Evolutionary conservation across 2,329 filamentous ascomycete species (phyloP).

Genomic region (Aspergillus pseudoglaucus): DNA sequence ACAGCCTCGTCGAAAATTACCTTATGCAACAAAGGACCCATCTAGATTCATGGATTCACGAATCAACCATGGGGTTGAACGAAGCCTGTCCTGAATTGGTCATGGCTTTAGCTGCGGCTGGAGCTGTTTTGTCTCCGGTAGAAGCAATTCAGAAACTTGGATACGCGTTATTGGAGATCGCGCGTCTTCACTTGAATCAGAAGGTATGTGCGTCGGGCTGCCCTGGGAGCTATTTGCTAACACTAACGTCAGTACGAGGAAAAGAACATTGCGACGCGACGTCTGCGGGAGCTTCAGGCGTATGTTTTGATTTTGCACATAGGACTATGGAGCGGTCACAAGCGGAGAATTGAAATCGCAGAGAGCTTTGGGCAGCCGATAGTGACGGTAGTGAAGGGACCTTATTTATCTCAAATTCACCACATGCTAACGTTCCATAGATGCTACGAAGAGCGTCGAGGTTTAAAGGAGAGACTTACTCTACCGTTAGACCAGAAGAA

Average conservation of each 20-base stretch:
- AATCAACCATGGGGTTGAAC: too few species aligned
- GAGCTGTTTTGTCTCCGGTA: too few species aligned
- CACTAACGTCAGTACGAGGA: conserved; percentile 16
- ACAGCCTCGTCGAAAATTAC: too few species aligned
- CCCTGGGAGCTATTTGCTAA: conserved; percentile 41
- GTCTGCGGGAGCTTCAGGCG: conserved; percentile 47
- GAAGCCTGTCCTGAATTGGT: too few species aligned
- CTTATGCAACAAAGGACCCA: too few species aligned
- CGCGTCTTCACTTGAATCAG: conserved; percentile 46
- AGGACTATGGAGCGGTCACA: conserved; percentile 54
- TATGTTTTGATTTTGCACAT: conserved; percentile 47
- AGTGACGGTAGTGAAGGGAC: conserved; percentile 34
- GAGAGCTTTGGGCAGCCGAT: conserved; percentile 52
- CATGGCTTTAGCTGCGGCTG: too few species aligned
- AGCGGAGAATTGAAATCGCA: conserved; percentile 53
- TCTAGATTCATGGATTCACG: too few species aligned
- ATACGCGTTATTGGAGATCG: conserved; percentile 25
- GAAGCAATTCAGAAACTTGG: too few species aligned
- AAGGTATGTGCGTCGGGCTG: conserved; percentile 53
- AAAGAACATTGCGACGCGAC: conserved; percentile 47
- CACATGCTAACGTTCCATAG: conserved; percentile 12
- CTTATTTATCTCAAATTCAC: neutral
- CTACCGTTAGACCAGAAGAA: conserved; percentile 44
- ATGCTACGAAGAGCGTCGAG: conserved; percentile 53
- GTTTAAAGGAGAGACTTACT: conserved; percentile 53